Evolutionary conservation across 2,329 filamentous ascomycete genomes (phyloP), one percentile per base, ranked within the genome.

Genomic region (Colletotrichum sp.): DNA sequence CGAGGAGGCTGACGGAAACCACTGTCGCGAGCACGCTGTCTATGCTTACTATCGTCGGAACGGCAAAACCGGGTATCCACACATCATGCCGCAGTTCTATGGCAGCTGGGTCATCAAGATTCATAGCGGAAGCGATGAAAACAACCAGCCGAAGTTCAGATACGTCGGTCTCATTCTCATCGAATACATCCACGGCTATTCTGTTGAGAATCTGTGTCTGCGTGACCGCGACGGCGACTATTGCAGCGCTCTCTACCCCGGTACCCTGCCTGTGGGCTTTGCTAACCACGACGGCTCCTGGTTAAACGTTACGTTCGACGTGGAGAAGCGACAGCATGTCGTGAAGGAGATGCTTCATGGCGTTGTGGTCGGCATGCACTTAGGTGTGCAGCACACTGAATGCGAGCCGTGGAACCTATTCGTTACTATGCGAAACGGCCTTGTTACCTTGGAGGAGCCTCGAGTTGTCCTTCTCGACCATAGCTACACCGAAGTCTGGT

Each of bases 341-440:
- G 1, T 39, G 1, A 34, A 15, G 12, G 18, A 28, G 18, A n/a
- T 28, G 7, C 2, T 67, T 7, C 12, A 67, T 8, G 28, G 26
- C 44, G 15, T 32, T 8, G 39, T 34, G 0, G 21, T 10, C 26
- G 16, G 32, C 26, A 9, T 67, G 7, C 64, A 67, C 44, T 34
- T 55, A 12, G 28, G 28, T 0, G 28, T 67, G 13, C 0, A 34
- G 18, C 64, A 67, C 0, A 5, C 3, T 0, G 18, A 57, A 10
- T 16, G 30, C 0, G 82, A 83, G 77, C 80, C 82, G 39, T 83
- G 84, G 69, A 83, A 82, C 13, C 78, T 82, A 72, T 32, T 52
- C 1, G 21, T 67, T 13, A 8, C 64, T n/a, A 32, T n/a, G 26
- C 63, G 1, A 2, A n/a, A 30, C 36, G 16, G 21, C 18, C 24